Percentiles rank a stretch among this genome's conserved stretches.
These are phyloP conservation scores for Elsinoe australis DNA, from an alignment of 2,329 filamentous ascomycete species.

Conservation along the genomic window DNA sequence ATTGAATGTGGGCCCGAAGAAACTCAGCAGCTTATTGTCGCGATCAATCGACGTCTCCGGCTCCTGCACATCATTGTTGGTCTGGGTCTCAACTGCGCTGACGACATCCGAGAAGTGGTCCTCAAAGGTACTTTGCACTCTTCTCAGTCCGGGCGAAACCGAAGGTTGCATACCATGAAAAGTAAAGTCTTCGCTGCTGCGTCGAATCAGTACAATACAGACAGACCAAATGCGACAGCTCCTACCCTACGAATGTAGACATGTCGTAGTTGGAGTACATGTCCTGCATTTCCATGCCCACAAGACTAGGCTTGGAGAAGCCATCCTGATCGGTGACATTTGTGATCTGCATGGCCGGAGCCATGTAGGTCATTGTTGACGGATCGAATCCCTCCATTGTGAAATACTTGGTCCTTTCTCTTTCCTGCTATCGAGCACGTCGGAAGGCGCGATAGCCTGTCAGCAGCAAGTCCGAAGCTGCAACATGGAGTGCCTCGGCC, in stretches of 20 bases:
- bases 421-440: slow-evolving; percentile 2
- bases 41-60: slow-evolving; percentile 39
- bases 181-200: slow-evolving; percentile 13
- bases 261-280: slow-evolving; percentile 54
- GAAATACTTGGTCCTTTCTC: slow-evolving; percentile 16
- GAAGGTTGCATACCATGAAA: slow-evolving; percentile 31
- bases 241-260: slow-evolving; percentile 54
- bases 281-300: slow-evolving; percentile 49
- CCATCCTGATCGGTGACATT: slow-evolving; percentile 41
- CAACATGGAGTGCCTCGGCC: neutral
- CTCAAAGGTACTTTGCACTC: slow-evolving; percentile 45
- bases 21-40: slow-evolving; percentile 47
- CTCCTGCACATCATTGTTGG: slow-evolving; percentile 32
- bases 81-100: slow-evolving; percentile 31
- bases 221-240: slow-evolving; percentile 13
- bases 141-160: slow-evolving; percentile 38
- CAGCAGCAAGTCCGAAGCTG: neutral
- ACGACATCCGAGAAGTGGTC: slow-evolving; percentile 46
- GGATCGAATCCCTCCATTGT: slow-evolving; percentile 52
- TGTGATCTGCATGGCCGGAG: slow-evolving; percentile 49
- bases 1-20: slow-evolving; percentile 42
- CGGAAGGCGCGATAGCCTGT: neutral
- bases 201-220: slow-evolving; percentile 23
- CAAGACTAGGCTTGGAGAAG: slow-evolving; percentile 39
- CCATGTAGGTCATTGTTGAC: slow-evolving; percentile 55